Evolutionary conservation across 139 green algal species (phyloP).

Genomic region (Penium margaritaceum): DNA sequence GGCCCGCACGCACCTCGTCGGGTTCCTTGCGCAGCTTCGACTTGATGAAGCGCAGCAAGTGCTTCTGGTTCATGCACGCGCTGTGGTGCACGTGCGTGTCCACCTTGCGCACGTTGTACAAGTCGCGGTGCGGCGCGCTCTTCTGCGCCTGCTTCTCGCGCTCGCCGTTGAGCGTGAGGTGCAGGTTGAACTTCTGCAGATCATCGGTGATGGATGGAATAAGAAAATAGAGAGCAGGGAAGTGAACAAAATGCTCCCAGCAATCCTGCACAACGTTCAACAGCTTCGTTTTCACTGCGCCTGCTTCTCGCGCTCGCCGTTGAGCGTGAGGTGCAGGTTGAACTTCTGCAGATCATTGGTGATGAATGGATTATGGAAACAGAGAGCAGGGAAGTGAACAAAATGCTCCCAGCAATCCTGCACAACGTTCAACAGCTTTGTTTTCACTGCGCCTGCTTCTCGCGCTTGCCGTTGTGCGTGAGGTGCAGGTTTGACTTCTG

Average conservation of each 20-base stretch:
- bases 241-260: too few relatives aligned
- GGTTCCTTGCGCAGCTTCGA: constrained; percentile 88
- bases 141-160: constrained; percentile 97
- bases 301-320: constrained; percentile 93
- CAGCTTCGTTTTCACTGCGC: too few relatives aligned
- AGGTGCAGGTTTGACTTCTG: too few relatives aligned
- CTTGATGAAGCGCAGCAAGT: constrained; percentile 99
- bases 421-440: too few relatives aligned
- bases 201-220: too few relatives aligned
- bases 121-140: constrained; percentile 89
- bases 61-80: constrained; percentile 99
- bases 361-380: too few relatives aligned
- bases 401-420: too few relatives aligned
- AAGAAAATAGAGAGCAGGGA: too few relatives aligned
- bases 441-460: too few relatives aligned
- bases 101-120: constrained; percentile 98
- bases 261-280: too few relatives aligned
- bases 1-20: constrained; percentile 67
- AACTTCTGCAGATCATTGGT: constrained; percentile 95
- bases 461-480: too few relatives aligned
- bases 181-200: constrained; percentile 91
- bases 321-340: constrained; percentile 94
- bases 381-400: too few relatives aligned
- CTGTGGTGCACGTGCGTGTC: constrained; percentile 97
- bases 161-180: constrained; percentile 97